A percentile compares a stretch with the other conserved stretches of the same genome.
Evolutionary conservation across 305 asterid genomes (phyloP).

Genomic region (Fraxinus sp.): DNA sequence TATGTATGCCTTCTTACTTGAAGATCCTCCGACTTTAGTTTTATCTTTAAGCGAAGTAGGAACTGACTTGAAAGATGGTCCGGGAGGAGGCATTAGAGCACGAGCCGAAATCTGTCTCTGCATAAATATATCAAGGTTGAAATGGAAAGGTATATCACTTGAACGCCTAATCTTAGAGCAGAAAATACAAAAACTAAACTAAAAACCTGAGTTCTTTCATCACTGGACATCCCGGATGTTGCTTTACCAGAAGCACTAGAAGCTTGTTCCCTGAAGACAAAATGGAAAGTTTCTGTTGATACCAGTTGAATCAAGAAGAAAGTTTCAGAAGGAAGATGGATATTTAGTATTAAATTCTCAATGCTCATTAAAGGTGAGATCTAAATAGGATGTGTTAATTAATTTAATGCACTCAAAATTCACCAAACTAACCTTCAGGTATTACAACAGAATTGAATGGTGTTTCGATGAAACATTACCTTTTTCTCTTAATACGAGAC

Average conservation of each 20-base stretch:
- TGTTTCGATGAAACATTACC: not conserved
- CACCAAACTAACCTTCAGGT: not conserved
- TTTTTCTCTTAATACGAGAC: not conserved
- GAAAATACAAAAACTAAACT: not conserved
- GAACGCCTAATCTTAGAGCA: not conserved
- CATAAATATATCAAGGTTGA: conserved; percentile 24
- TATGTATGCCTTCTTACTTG: conserved; percentile 42
- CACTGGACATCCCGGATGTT: conserved; percentile 88
- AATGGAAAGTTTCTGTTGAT: not conserved
- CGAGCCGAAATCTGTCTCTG: conserved; percentile 85
- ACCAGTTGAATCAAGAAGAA: not conserved
- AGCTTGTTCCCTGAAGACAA: conserved; percentile 74
- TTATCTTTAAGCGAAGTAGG: conserved; percentile 38
- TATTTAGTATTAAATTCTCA: not conserved
- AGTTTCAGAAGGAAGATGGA: not conserved
- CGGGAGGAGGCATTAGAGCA: conserved; percentile 90
- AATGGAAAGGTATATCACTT: not conserved
- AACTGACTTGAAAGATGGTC: conserved; percentile 60
- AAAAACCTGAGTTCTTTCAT: conserved; percentile 78
- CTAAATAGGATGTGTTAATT: not conserved
- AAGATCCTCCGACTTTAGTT: conserved; percentile 54
- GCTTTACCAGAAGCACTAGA: conserved; percentile 88
- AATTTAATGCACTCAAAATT: not conserved
- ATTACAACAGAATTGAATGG: not conserved
- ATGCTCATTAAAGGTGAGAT: not conserved